Evolutionary conservation across 495 filamentous ascomycete genomes (phyloP), one percentile per base, ranked within the genome.

Genomic region (Copromyces sp.): DNA sequence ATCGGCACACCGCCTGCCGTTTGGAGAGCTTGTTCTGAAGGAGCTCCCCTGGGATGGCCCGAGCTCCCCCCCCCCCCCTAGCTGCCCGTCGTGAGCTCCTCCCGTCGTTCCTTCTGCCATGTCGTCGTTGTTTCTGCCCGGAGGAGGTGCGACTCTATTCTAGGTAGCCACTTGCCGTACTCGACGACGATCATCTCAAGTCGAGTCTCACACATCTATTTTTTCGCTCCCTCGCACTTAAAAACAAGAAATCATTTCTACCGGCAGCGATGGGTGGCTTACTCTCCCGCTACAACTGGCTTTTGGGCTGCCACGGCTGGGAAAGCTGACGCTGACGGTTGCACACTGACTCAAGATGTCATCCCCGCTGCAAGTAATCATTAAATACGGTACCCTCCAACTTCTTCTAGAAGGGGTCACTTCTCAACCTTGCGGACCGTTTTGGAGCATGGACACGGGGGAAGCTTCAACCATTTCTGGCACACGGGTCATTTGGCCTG

Each of bases 1-100:
- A 72, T 11, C 59, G 11, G 7, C 39, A 41, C 16, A 74, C 73
- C 73, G 71, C 73, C 68, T 74, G 69, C 69, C 47, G 17, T 47
- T 71, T 41, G 72, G 38, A 29, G 39, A 32, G 17, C n/a, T 61
- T n/a, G n/a, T n/a, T 68, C 5, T 29, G 29, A 20, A 45, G 68
- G 32, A 71, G 29, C 53, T 35, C 14, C 53, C 53, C 14, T 35
- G 24, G 32, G 29, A 61, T 35, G 53, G 53, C 29, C 53, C 53
- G 29, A 65, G 53, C 53, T 61, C 8, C 12, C 4, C 24, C 6
- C 12, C 11, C 24, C 14, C n/a, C n/a, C n/a, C n/a, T 29, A 1
- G 44, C 44, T 59, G n/a, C n/a, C n/a, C n/a, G 9, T 29, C 24
- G 47, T 32, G 24, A 32, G 41, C 53, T 61, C 53, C 32, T 32